Evolutionary conservation across 768 basidiomycete genomes (phyloP), one percentile per base, ranked within the genome.

Genomic region (Dentipellis sp.): DNA sequence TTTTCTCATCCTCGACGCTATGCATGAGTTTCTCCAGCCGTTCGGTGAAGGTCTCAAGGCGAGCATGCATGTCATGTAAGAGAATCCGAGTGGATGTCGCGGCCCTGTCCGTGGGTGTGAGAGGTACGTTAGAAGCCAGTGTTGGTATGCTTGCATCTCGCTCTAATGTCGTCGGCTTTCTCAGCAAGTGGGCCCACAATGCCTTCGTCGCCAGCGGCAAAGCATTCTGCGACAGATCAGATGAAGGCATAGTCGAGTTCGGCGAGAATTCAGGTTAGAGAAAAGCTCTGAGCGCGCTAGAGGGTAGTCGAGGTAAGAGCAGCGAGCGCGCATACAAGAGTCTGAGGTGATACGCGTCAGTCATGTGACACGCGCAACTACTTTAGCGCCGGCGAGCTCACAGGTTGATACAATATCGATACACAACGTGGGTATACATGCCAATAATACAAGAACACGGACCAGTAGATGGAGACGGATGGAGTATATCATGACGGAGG

Each of bases 1-100:
- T 66, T 59, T 75, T 77, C 22, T 81, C 73, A 35, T 78, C 73
- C 12, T 81, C 78, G 11, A 86, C 73, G 35, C 71, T 74, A 10
- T 67, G 66, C 1, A 79, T 67, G 21, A 88, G 72, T n/a, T 68
- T 68, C 45, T 79, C 81, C 12, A 83, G 78, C 34, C 77, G 75
- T 7, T 70, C 70, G 0, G 83, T 79, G 57, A 89, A 88, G 61
- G 72, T 78, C 67, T 90, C 85, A 37, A 89, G 74, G 58, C 83
- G 80, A 19, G 77, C 78, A 55, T 88, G 85, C 0, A 84, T 88
- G 64, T 89, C 88, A 60, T 88, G 80, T 19, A 90, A 70, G 11
- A 89, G 75, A 61, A 88, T 76, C 40, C 86, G 79, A 71, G 83
- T 83, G 6, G 87, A 85, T 3, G 86, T 84, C 11, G 78, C 80